Evolutionary conservation across 140 eudicot species (phyloP), one percentile per base, ranked within the genome.

Genomic region (Eryngium alpinum): DNA sequence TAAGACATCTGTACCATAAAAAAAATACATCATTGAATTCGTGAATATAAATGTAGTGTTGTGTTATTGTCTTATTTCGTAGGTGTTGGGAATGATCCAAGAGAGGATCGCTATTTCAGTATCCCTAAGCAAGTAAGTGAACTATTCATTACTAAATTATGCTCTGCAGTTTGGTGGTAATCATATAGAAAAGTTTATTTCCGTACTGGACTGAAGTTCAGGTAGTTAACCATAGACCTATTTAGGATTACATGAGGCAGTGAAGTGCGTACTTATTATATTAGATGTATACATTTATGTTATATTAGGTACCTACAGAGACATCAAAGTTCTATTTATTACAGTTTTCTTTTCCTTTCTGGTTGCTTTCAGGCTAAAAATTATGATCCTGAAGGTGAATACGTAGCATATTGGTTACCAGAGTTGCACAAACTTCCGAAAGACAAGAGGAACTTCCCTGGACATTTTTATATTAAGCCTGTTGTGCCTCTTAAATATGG

Each of bases 91-190:
- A 90, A 90, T 81, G 96, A 89, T 72, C 96, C 96, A 6, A 80
- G 92, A 84, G 96, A 90, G 82, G 96, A 90, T 67, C 88, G 96
- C 29, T 90, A 90, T 74, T 89, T 89, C 88, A 90, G 96, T 87
- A 90, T 90, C 49, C 96, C 92, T 3, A 90, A 90, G 77, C 96
- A 90, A 85, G 96, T 90, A 82, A 86, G 87, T 78, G 65, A 51
- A 76, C 16, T 2, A 38, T 38, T 76, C 17, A 27, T 28, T 50
- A 14, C 62, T 75, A 44, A 38, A 38, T 38, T 38, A 38, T 38
- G 46, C 46, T 38, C 46, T 38, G 46, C 46, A 38, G 46, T 38
- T 38, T 38, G 46, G 46, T 38, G 4, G 46, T 38, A 38, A 65
- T 25, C 72, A 10, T 16, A 38, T 38, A 38, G 46, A 38, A 38